Evolutionary conservation across 2,329 filamentous ascomycete species (phyloP), one percentile per base, ranked within the genome.

Genomic region (Rachicladosporium sp.): DNA sequence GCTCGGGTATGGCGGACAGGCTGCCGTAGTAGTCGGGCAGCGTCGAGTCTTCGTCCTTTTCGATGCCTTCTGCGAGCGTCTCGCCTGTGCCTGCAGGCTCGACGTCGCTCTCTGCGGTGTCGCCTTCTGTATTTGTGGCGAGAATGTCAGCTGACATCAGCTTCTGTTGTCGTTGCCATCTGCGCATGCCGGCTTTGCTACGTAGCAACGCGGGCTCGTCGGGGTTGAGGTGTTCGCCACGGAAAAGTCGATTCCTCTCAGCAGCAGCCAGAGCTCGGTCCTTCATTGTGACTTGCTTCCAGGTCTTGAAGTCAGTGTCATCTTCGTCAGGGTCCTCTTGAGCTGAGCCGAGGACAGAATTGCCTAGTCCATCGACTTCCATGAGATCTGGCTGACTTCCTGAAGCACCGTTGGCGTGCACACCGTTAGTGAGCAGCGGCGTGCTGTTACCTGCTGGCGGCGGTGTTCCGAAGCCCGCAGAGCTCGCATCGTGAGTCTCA

Each of bases 231-330:
- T 79, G 84, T 52, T 87, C 80, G 37, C 81, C 82, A 45, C 81
- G 82, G 64, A 98, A 94, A 10, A 98, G 73, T 31, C 82, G 76
- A 59, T 87, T 80, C 27, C 91, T 76, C 57, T 94, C 85, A 47
- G 88, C 86, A 43, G 91, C 82, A 39, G 89, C 77, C 15, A 82
- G 67, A 3, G 91, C 91, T 46, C 91, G 80, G 54, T 94, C 88
- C 58, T 91, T 95, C 64, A 96, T 96, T 2, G 91, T 98, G 31
- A 94, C 86, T 61, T 96, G 89, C 65, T 96, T 98, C 91, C 93
- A 98, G 30, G 91, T 82, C 59, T 93, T 93, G 65, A 91, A 94
- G 56, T 95, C 89, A 2, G 74, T 66, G 43, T 96, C 88, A 51
- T 96, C 88, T 50, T 93, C 78, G 49, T 86, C 86, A 9, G 75